Percentiles rank a stretch among this genome's conserved stretches.
Evolutionary conservation across 179 eudicot genomes (phyloP).

Genomic region (Drosera spatulata): DNA sequence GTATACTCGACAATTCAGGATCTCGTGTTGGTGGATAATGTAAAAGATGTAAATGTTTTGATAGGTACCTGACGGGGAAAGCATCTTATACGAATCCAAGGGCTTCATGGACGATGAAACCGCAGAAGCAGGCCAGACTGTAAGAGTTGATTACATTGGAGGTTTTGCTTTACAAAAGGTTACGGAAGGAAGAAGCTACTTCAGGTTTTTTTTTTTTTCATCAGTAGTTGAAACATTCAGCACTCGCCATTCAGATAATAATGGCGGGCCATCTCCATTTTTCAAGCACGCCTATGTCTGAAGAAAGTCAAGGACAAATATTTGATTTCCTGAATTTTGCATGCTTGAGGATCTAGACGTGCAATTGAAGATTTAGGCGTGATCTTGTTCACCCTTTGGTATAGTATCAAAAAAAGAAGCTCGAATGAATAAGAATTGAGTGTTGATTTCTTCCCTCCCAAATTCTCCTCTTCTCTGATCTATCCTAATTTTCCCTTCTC

Average conservation of each 20-base stretch:
- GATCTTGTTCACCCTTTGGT: too few species aligned
- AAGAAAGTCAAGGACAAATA: too few species aligned
- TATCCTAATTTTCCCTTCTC: too few species aligned
- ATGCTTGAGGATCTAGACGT: too few species aligned
- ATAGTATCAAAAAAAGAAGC: too few species aligned
- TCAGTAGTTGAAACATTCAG: neutral
- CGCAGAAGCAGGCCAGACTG: constrained; percentile 50
- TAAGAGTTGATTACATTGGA: constrained; percentile 69
- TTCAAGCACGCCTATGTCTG: too few species aligned
- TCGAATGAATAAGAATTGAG: too few species aligned
- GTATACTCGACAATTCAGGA: neutral
- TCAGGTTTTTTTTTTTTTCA: constrained; percentile 36
- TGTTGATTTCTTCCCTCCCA: too few species aligned
- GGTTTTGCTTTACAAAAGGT: constrained; percentile 93
- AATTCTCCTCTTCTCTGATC: too few species aligned
- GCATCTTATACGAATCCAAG: constrained; percentile 40
- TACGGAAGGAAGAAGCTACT: constrained; percentile 61
- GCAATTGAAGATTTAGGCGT: too few species aligned
- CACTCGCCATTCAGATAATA: neutral
- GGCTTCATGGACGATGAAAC: constrained; percentile 70
- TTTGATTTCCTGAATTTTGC: too few species aligned
- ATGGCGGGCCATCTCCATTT: too few species aligned
- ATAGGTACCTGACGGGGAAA: constrained; percentile 31
- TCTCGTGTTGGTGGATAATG: neutral
- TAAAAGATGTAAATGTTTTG: neutral